These are phyloP conservation scores for Umbelopsis vinacea DNA, from an alignment of 192 early-diverging fungal genomes.

Conservation along the genomic window DNA sequence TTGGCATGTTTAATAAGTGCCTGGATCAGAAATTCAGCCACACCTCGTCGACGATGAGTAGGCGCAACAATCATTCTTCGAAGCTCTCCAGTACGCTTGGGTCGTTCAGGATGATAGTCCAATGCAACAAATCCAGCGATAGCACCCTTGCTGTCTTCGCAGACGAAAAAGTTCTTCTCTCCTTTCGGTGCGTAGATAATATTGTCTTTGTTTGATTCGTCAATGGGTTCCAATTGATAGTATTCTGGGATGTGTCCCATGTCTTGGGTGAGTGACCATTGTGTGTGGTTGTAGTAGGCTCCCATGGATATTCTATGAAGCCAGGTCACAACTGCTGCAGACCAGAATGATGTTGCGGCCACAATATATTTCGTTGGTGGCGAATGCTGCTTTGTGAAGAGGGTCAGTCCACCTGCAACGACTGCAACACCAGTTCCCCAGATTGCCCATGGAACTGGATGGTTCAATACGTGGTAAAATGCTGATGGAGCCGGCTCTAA, in stretches of 20 bases:
- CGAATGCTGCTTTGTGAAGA: background rate
- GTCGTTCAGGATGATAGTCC: background rate
- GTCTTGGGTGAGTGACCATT: background rate
- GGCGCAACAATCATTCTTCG: slow-evolving; percentile 2
- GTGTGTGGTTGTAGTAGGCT: background rate
- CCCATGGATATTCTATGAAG: background rate
- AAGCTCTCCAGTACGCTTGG: slow-evolving; percentile 4
- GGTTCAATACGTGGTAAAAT: background rate
- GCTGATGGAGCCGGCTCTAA: background rate
- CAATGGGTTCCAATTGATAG: background rate
- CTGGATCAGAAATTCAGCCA: background rate
- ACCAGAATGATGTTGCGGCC: background rate
- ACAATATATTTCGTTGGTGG: background rate
- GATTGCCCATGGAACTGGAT: background rate
- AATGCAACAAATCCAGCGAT: slow-evolving; percentile 7
- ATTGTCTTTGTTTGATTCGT: slow-evolving; percentile 10
- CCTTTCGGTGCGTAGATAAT: background rate
- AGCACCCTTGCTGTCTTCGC: background rate
- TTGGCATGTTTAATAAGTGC: background rate
- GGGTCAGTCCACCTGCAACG: background rate
- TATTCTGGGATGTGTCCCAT: slow-evolving; percentile 10
- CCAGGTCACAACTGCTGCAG: background rate
- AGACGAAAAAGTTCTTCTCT: slow-evolving; percentile 10
- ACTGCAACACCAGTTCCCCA: background rate
- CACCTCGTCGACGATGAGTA: slow-evolving; percentile 2